Conservation (phyloP, 108 stramenopile genomes). For the Schizochytrium sp. region DNA sequence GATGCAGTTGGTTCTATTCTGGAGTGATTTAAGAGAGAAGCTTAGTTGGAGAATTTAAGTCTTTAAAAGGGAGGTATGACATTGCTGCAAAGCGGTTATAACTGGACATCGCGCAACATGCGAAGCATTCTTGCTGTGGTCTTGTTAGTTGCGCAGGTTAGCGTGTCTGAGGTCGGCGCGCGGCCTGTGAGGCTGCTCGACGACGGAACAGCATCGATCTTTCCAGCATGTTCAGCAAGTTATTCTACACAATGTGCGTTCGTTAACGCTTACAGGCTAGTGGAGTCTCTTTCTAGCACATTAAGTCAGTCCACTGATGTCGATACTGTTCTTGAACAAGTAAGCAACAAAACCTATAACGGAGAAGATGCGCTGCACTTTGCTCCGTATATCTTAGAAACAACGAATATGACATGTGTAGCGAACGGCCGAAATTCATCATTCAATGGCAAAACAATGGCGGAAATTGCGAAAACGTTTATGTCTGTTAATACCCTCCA, state of each 20-base stretch:
- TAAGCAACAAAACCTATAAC: not conserved
- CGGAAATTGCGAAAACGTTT: not conserved
- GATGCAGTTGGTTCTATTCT: no score
- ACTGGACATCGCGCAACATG: no score
- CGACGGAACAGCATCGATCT: not conserved
- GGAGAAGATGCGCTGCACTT: not conserved
- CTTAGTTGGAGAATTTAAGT: no score
- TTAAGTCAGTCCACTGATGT: not conserved
- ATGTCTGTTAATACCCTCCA: not conserved
- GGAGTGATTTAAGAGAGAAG: no score
- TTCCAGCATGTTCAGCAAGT: not conserved
- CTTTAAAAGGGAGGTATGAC: no score
- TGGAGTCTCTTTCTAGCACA: not conserved
- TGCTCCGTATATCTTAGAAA: not conserved
- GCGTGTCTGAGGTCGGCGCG: no score
- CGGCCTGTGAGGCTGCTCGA: slow-evolving; percentile 1
- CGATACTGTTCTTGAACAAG: not conserved
- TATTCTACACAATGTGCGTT: slow-evolving; percentile 11
- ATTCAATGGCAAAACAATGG: not conserved
- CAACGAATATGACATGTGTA: not conserved
- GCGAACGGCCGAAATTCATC: not conserved
- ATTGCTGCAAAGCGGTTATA: no score
- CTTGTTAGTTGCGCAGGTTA: no score
- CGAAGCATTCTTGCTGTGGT: no score
- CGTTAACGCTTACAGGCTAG: not conserved